phyloP scores from a whole-genome alignment of 129 eudicot genomes.

The Rutidosis leptorrhynchoides region DNA sequence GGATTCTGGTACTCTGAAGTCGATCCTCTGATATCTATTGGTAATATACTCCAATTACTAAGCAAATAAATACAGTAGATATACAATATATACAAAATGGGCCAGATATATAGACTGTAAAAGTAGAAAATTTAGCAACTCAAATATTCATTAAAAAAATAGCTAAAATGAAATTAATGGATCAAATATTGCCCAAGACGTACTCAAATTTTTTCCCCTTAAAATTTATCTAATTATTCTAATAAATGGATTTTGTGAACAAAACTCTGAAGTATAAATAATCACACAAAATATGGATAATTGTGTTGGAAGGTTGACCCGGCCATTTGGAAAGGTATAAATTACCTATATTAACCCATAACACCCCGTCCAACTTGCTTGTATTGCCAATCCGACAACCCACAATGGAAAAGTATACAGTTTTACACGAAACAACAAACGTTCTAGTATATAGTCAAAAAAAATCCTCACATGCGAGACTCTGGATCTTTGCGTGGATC shows the following conservation, averaged over 20 bases:
- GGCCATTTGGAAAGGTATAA: neutral
- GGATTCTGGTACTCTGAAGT: constrained; percentile 73
- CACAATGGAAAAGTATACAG: neutral
- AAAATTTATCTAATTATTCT: neutral
- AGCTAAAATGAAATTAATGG: neutral
- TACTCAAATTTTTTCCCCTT: neutral
- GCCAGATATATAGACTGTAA: neutral
- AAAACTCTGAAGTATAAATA: neutral
- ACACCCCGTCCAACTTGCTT: neutral
- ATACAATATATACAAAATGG: neutral
- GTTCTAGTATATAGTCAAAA: neutral
- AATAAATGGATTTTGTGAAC: neutral
- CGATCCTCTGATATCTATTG: constrained; percentile 72
- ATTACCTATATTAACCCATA: neutral
- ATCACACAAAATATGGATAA: neutral
- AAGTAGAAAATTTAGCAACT: neutral
- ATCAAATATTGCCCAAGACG: neutral
- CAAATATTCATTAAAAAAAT: neutral
- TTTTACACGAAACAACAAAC: neutral
- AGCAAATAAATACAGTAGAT: neutral
- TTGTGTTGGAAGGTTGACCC: neutral
- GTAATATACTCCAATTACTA: constrained; percentile 23
- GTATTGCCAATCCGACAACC: neutral
- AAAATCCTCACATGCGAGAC: constrained; percentile 70
- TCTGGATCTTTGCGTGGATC: constrained; percentile 98